Base-by-base conservation (phyloP, 1,284 basidiomycete species). In the Trichosporon ovoides region DNA sequence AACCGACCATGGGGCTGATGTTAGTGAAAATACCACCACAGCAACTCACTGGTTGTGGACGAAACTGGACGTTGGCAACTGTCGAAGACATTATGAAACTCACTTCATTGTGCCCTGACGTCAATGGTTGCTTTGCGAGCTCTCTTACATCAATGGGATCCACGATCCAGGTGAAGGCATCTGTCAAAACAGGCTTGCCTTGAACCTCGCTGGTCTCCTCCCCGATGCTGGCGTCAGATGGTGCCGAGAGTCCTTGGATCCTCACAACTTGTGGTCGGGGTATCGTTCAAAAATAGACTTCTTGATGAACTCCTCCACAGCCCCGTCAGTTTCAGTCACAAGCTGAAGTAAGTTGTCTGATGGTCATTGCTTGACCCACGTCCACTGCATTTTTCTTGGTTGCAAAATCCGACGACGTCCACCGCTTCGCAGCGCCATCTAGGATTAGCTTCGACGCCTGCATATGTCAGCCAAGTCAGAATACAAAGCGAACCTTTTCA, bases 251-350 rank as follows among this genome's bases (percentile, higher is more conserved):
- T 13, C 5, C 18, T n/a, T 22, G 13, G 4, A 3, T 11, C 55
- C 71, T 52, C 52, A 74, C 74, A 93, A 94, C 64, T 86, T 81
- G 77, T 92, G 95, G 11, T 75, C 67, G 0, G 92, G 91, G 73
- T 89, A 96, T 52, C 78, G 81, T 31, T 79, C 77, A 18, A 80
- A 77, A 55, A 97, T 85, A 68, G 86, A 83, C 43, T 80, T 70
- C 75, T 85, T 87, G 54, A 97, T 90, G 55, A 94, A 80, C 63
- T 89, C 85, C 75, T 97, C 94, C 7, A 96, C 92, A 22, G 83
- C 85, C 58, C 94, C 87, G 76, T 98, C 94, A 66, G 91, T 95
- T 78, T 96, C 89, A 0, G 94, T 98, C 11, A 98, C 94, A 28
- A 97, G 81, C 73, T 81, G 63, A 13, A 12, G 14, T 52, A 37